phyloP scores from a whole-genome alignment of 768 basidiomycete genomes.

The Mycena belliarum region DNA sequence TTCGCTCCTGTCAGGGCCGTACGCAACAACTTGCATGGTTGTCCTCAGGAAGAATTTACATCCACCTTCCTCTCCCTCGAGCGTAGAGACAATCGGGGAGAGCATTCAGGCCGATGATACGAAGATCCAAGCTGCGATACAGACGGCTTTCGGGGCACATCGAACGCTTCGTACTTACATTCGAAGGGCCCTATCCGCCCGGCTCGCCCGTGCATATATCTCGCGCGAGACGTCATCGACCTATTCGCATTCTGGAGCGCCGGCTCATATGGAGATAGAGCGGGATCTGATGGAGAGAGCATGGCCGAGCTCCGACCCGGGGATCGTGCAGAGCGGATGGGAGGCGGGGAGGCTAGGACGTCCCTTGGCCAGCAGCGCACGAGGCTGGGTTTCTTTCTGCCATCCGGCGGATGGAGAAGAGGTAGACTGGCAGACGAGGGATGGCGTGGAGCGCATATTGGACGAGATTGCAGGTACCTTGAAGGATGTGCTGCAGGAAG shows the following conservation, averaged over 20 bases:
- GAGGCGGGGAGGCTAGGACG: conserved; percentile 61
- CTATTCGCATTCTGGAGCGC: conserved; percentile 62
- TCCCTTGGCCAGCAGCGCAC: conserved; percentile 53
- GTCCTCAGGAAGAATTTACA: conserved; percentile 61
- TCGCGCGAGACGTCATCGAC: conserved; percentile 49
- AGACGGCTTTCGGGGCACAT: conserved; percentile 58
- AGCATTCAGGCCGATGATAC: conserved; percentile 14
- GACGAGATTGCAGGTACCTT: conserved; percentile 70
- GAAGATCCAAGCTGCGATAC: conserved; percentile 34
- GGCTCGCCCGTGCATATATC: conserved; percentile 70
- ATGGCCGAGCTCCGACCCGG: conserved; percentile 66
- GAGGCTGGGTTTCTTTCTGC: conserved; percentile 56
- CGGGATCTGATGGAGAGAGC: conserved; percentile 69
- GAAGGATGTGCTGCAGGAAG: conserved; percentile 73
- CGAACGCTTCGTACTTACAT: conserved; percentile 65
- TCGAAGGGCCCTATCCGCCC: conserved; percentile 57
- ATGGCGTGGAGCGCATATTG: conserved; percentile 56
- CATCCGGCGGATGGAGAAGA: conserved; percentile 29
- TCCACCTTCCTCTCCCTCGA: conserved; percentile 36
- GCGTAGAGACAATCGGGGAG: conserved; percentile 7
- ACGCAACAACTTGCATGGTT: conserved; percentile 63
- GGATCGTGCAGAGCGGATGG: conserved; percentile 49
- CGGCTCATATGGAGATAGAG: conserved; percentile 60
- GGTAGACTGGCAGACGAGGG: conserved; percentile 28
- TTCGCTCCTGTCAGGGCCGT: conserved; percentile 63